Evolutionary conservation across 139 green algal species (phyloP).

Genomic region (Prasinococcaceae sp.): DNA sequence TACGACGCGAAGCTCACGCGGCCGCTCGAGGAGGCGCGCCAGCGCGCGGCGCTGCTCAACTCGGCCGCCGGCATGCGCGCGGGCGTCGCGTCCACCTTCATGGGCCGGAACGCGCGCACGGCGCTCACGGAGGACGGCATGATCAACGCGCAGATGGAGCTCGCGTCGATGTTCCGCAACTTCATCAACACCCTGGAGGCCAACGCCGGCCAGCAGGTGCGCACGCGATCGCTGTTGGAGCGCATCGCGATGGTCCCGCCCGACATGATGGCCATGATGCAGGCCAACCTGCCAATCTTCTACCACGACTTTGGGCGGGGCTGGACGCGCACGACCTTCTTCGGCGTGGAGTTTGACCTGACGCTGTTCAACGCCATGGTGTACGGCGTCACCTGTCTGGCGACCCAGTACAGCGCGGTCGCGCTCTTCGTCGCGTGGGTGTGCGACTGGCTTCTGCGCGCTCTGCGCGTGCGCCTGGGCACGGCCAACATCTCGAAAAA

Average conservation of each 20-base stretch:
- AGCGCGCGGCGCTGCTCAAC: neutral
- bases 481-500: constrained; percentile 21
- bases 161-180: constrained; percentile 11
- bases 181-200: constrained; percentile 4
- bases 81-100: neutral
- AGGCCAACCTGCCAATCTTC: constrained; percentile 1
- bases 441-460: constrained; percentile 2
- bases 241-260: neutral
- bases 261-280: neutral
- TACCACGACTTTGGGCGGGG: constrained; percentile 6
- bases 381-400: neutral
- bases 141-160: constrained; percentile 3
- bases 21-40: neutral
- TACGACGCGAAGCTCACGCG: constrained; percentile 12
- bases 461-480: neutral
- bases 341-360: constrained; percentile 10
- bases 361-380: constrained; percentile 11
- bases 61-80: neutral
- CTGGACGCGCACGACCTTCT: constrained; percentile 9
- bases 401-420: neutral
- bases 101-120: neutral
- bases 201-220: neutral
- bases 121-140: neutral
- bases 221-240: neutral
- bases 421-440: neutral